Evolutionary conservation across 352 stramenopile species (phyloP), one percentile per base, ranked within the genome.

Genomic region (Phytophthora tubulina): DNA sequence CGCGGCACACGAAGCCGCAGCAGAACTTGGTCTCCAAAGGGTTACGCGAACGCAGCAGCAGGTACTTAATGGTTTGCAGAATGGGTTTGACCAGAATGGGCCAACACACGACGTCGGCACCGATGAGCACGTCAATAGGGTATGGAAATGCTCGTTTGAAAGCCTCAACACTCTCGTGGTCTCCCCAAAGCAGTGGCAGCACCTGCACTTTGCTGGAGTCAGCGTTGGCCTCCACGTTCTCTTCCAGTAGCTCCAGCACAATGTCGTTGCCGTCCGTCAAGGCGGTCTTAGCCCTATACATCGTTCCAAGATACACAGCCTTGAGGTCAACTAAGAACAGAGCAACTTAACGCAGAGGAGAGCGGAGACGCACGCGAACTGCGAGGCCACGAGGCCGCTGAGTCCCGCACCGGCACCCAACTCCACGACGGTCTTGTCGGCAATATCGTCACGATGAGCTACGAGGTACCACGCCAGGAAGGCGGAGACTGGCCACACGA

Each of bases 261-360:
- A 92, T 78, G n/a, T 90, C 82, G 44, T 91, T 92, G 31, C 86
- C 86, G 53, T 94, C 86, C 13, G 86, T 94, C 36, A 92, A 70
- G 13, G 75, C 80, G 1, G 80, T 88, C n/a, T 72, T 72, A 15
- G 73, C 54, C 0, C 82, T 90, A 70, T 13, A 41, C 15, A 54
- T 46, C 15, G 49, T 44, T 32, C 35, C 6, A 49, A 72, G 15
- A 69, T 31, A 76, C 30, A 65, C 30, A 32, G 15, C n/a, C 6
- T 15, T 14, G 21, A 56, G 27, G 51, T 72, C 17, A 72, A 45
- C 10, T 44, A 44, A 31, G 31, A 66, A 42, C 56, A 67, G 6
- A 15, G n/a, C 50, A 55, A 53, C 33, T 33, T 13, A 51, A 50
- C 13, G 31, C 15, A 55, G 27, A 57, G 11, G 27, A 44, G 35